Evolutionary conservation across 2,329 filamentous ascomycete species (phyloP), one percentile per base, ranked within the genome.

Genomic region (Curvularia lunata): DNA sequence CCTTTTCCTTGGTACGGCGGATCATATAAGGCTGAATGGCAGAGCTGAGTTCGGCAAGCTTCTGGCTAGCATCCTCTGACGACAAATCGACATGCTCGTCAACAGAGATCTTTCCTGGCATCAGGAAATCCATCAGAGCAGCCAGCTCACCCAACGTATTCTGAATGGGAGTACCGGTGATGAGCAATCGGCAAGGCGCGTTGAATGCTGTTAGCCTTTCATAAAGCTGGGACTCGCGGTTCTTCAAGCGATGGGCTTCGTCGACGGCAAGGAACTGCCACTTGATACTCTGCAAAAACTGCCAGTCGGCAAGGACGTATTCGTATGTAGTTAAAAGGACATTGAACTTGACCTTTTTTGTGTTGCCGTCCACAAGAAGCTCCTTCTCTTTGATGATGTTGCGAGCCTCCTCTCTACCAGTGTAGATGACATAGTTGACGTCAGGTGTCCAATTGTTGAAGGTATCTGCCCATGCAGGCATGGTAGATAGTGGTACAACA

Each of bases 261-360:
- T 99, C 95, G 43, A 99, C 92, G 37, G 91, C 92, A 74, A 99
- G 88, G 56, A 95, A 95, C 75, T 99, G 95, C 94, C 95, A 99
- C 76, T 97, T 97, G 77, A 99, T 91, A 62, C 90, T 88, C 58
- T 89, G 89, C 37, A 99, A 80, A 72, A 97, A 96, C 37, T 89
- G 82, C 62, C 90, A 88, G 74, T 99, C 95, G 56, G 88, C 86
- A 47, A 97, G 84, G 56, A 97, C 95, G 75, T 96, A 98, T 77
- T 99, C 95, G 74, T 99, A 99, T 0, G 95, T 98, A 1, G 95
- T 99, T 58, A 99, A 86, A 32, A 99, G 84, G n/a, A 97, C 92
- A 70, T 99, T 95, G 83, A 99, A 99, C 75, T 96, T 97, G 61
- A 91, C 90, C 75, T 92, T 93, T 76, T 89, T 91, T 1, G 90